Evolutionary conservation across 768 basidiomycete genomes (phyloP), one percentile per base, ranked within the genome.

Genomic region (Glaciozyma antarctica): DNA sequence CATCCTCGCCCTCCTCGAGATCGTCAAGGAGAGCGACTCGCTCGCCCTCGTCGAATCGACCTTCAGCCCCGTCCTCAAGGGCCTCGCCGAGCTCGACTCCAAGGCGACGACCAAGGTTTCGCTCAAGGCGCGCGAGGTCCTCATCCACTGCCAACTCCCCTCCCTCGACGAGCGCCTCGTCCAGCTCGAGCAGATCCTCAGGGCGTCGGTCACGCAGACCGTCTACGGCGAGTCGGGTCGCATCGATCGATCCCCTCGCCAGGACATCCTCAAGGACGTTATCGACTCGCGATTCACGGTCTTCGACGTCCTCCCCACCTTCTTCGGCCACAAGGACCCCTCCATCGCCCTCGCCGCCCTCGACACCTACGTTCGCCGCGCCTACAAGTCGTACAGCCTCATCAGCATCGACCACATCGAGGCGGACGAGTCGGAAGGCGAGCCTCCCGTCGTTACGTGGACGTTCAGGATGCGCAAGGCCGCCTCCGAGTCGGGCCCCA

Each of bases 221-320:
- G 87, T 85, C 73, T 98, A 99, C 73, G 95, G 94, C 66, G 92
- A 95, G 77, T 82, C 83, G 52, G 86, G 83, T 5, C 75, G 79
- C 45, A 80, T 81, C 24, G 80, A 84, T 64, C 84, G 84, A 73
- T 82, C 83, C 1, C 95, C 94, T 13, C 88, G 89, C 24, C 80
- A 83, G 4, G 93, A 98, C 66, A 82, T 91, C 45, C 81, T 99
- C 72, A 85, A 85, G 74, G 95, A 99, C 78, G 83, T 99, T 32
- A 90, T 88, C 67, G 95, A 99, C 78, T 97, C 94, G 9, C 83
- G 89, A 51, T 98, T 93, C 78, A 92, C 90, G 19, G 93, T 98
- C 21, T 99, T 87, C 77, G 95, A 99, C 75, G 95, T 99, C 10
- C 83, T 99, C 55, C 91, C 93, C 5, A 82, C 89, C 9, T 99